Evolutionary conservation across 1,284 basidiomycete species (phyloP).

Genomic region (Vanrija humicola): DNA sequence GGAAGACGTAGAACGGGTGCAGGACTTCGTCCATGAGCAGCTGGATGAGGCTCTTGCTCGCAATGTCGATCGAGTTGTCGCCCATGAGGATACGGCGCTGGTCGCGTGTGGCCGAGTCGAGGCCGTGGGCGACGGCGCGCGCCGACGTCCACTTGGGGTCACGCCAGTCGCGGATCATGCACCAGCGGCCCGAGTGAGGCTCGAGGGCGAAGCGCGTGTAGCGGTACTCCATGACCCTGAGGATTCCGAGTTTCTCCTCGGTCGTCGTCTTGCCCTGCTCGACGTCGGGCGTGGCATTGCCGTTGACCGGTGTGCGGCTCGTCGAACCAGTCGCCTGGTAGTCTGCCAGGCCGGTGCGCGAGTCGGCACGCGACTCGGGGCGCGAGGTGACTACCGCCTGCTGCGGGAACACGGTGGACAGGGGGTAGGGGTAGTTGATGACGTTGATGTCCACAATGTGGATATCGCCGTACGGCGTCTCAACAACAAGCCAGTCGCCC

Average conservation of each 20-base stretch:
- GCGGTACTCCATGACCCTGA: slow-evolving; percentile 62
- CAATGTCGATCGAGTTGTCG: slow-evolving; percentile 83
- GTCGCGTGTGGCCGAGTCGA: slow-evolving; percentile 56
- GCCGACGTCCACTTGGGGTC: slow-evolving; percentile 73
- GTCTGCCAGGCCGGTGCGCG: slow-evolving; percentile 12
- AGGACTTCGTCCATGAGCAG: slow-evolving; percentile 90
- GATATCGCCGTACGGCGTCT: slow-evolving; percentile 80
- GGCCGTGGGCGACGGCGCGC: slow-evolving; percentile 61
- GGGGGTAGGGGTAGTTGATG: slow-evolving; percentile 68
- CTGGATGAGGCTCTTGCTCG: slow-evolving; percentile 74
- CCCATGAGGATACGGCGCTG: slow-evolving; percentile 78
- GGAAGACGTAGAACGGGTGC: slow-evolving; percentile 97
- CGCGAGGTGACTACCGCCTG: slow-evolving; percentile 18
- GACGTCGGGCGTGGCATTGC: slow-evolving; percentile 32
- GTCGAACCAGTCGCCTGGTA: too few relatives aligned
- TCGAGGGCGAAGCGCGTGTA: slow-evolving; percentile 90
- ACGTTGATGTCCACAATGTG: slow-evolving; percentile 67
- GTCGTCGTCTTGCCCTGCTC: slow-evolving; percentile 41
- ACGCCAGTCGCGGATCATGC: slow-evolving; percentile 86
- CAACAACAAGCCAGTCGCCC: slow-evolving; percentile 77
- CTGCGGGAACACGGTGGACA: slow-evolving; percentile 69
- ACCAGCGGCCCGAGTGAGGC: slow-evolving; percentile 75
- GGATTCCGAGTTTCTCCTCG: slow-evolving; percentile 49
- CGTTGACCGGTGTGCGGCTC: neutral
- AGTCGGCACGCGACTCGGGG: slow-evolving; percentile 19